Percentiles rank a stretch among this genome's conserved stretches.
Conservation (phyloP, 441 rosid genomes). For the Gossypium schwendimanii region DNA sequence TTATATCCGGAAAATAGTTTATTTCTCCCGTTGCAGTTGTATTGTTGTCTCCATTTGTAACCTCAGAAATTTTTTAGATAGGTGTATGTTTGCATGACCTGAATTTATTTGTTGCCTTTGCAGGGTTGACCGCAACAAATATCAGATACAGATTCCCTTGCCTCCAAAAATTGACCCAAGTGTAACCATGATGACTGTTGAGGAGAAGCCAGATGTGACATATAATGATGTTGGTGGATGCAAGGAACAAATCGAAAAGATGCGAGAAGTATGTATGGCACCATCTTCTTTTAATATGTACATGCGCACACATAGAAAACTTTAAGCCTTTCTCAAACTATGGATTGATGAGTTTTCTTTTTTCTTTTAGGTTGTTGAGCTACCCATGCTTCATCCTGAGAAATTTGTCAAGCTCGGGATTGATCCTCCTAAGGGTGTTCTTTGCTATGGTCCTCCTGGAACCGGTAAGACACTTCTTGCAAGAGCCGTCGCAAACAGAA, state of each 20-base stretch:
- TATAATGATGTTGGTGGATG: conserved; percentile 98
- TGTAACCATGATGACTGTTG: conserved; percentile 98
- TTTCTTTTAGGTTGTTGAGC: conserved; percentile 72
- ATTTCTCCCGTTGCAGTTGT: not conserved
- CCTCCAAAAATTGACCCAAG: conserved; percentile 98
- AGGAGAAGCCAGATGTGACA: conserved; percentile 99
- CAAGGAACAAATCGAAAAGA: conserved; percentile 92
- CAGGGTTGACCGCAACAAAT: conserved; percentile 92
- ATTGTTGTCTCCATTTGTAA: not conserved
- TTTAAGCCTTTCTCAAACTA: not conserved
- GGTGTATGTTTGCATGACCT: not conserved
- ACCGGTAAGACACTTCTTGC: conserved; percentile 92
- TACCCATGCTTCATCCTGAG: conserved; percentile 99
- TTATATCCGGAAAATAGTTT: not conserved
- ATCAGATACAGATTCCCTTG: conserved; percentile 93
- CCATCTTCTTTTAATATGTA: not conserved
- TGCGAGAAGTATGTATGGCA: conserved; percentile 65
- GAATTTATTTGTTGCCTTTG: conserved; percentile 8
- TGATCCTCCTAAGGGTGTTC: conserved; percentile 98
- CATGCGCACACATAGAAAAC: not conserved
- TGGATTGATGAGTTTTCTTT: conserved; percentile 1
- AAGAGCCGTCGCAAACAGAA: conserved; percentile 94
- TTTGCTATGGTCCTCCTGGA: conserved; percentile 97
- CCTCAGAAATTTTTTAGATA: not conserved
- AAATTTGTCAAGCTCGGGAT: conserved; percentile 96